Base-by-base conservation (phyloP, 257 asterid genomes). In the Solanum rostratum region DNA sequence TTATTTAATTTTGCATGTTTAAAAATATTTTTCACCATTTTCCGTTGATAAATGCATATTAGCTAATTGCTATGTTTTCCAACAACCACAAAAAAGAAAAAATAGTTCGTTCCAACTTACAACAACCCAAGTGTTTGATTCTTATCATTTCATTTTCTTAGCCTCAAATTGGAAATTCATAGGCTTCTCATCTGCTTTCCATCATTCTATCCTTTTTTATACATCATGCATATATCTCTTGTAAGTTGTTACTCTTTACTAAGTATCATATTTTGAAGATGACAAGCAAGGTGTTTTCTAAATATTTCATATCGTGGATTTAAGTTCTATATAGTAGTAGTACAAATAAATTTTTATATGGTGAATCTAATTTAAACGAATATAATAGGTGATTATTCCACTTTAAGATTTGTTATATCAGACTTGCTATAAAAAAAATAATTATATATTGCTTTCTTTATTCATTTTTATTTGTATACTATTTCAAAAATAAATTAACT, bases 61-160 rank as follows among this genome's bases (percentile, higher is more conserved):
- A 90, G 84, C 90, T 88, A 87, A 82, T 88, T 87, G 87, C 90
- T 85, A 86, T 71, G 88, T 82, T 86, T 86, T 43, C 12, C 33
- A 45, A 73, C 18, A 6, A 71, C 16, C 39, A 33, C 39, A 33
- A 33, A 33, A 33, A 33, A 33, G 39, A 71, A 41, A 5, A 18
- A 73, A 22, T 19, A 30, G 53, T 37, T n/a, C n/a, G 22, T 81
- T 70, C 86, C 93, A 89, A 89, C 91, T 91, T 92, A 43, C 55
- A 29, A 68, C 20, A 50, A 50, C 57, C 79, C 30, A 59, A 84
- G 83, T 86, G 87, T 89, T 87, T 87, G 87, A 88, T 87, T 88
- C 88, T 80, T 52, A 85, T 79, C 87, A 69, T 84, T 27, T 85
- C 85, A 83, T 83, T 86, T 55, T 24, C 10, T 57, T 46, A 37